Evolutionary conservation across 208 protist genomes (phyloP).

Genomic region (Wallacemonas sp.): DNA sequence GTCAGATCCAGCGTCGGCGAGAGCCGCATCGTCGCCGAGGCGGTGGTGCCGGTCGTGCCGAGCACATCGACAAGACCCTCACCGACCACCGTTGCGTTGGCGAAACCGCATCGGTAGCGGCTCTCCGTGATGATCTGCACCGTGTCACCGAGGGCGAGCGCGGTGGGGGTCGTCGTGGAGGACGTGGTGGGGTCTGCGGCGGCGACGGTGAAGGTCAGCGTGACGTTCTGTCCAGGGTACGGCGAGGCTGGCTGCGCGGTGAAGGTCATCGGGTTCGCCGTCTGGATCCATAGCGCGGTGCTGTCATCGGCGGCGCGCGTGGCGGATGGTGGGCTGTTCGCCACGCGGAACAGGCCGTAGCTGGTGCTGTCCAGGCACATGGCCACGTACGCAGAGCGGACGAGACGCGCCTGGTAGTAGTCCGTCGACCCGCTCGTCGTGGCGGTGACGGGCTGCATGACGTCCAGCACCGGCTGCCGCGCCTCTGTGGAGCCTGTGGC

Average conservation of each 20-base stretch:
- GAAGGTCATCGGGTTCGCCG: slow-evolving; percentile 50
- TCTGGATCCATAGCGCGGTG: slow-evolving; percentile 29
- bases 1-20: slow-evolving; percentile 15
- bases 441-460: slow-evolving; percentile 26
- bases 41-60: slow-evolving; percentile 17
- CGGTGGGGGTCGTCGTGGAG: not conserved
- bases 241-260: slow-evolving; percentile 33
- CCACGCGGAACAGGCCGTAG: slow-evolving; percentile 63
- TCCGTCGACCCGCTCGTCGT: slow-evolving; percentile 20
- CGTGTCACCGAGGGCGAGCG: slow-evolving; percentile 40
- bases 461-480: slow-evolving; percentile 33
- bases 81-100: slow-evolving; percentile 64
- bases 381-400: slow-evolving; percentile 36
- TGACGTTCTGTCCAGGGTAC: slow-evolving; percentile 58
- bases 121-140: slow-evolving; percentile 74
- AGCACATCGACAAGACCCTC: slow-evolving; percentile 25
- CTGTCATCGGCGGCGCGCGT: not conserved
- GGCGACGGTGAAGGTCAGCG: slow-evolving; percentile 48
- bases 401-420: slow-evolving; percentile 51
- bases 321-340: slow-evolving; percentile 27
- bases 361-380: slow-evolving; percentile 64
- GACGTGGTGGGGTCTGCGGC: not conserved
- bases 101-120: slow-evolving; percentile 78
- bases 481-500: slow-evolving; percentile 15
- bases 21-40: slow-evolving; percentile 15